phyloP scores from a whole-genome alignment of 306 rosid species.

The Corylus americana region DNA sequence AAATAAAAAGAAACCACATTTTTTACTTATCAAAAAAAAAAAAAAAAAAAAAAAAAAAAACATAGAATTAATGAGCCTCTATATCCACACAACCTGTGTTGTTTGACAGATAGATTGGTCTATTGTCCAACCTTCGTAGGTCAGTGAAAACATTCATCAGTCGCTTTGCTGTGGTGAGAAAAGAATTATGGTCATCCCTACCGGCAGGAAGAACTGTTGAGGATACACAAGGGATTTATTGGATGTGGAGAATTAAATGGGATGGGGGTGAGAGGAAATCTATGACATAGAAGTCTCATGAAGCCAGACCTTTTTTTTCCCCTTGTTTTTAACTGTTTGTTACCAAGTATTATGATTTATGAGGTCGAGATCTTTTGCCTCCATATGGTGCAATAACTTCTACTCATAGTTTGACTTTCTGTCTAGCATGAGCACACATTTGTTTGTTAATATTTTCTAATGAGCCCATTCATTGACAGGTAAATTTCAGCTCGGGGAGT shows the following conservation, averaged over 20 bases:
- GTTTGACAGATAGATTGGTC: too few relatives aligned
- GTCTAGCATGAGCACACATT: not conserved
- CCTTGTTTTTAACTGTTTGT: not conserved
- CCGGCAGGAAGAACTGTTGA: too few relatives aligned
- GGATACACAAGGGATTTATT: not conserved
- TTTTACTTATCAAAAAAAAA: too few relatives aligned
- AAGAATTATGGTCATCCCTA: not conserved
- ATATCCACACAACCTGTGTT: too few relatives aligned
- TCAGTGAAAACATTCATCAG: not conserved
- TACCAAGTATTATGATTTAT: not conserved
- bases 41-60: too few relatives aligned
- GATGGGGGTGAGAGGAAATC: not conserved
- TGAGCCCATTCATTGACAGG: conserved; percentile 50
- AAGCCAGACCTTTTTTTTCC: not conserved
- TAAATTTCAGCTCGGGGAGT: conserved; percentile 94
- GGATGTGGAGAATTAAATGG: conserved; percentile 1
- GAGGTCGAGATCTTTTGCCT: conserved; percentile 9
- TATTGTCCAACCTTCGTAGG: not conserved
- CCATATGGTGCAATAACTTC: conserved; percentile 12
- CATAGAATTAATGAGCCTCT: too few relatives aligned
- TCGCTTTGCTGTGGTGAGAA: not conserved
- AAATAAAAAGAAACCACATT: too few relatives aligned
- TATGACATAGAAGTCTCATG: not conserved
- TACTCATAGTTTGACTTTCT: not conserved
- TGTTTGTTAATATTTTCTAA: conserved; percentile 24